Evolutionary conservation across 2,329 filamentous ascomycete genomes (phyloP).

Genomic region (Talaromyces islandicus): DNA sequence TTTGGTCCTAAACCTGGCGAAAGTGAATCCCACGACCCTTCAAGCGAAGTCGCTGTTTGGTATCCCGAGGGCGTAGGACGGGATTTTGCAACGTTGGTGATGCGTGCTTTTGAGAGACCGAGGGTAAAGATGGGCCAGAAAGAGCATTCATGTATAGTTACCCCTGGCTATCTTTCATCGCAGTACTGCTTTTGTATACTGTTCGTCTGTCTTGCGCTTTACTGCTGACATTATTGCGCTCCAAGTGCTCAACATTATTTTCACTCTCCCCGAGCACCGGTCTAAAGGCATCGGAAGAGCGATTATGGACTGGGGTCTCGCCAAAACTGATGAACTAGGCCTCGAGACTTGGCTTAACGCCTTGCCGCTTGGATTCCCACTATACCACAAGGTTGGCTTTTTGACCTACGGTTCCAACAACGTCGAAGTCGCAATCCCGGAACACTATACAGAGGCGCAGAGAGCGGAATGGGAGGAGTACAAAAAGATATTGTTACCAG

Average conservation of each 20-base stretch:
- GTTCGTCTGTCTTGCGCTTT: not conserved
- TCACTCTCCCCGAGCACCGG: conserved; percentile 3
- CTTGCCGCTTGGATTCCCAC: not conserved
- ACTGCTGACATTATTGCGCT: not conserved
- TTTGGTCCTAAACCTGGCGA: conserved; percentile 2
- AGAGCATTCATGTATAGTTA: conserved; percentile 3
- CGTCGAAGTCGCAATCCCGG: not conserved
- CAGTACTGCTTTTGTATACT: not conserved
- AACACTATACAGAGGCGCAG: not conserved
- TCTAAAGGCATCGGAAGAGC: conserved; percentile 1
- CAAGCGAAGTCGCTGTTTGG: conserved; percentile 3
- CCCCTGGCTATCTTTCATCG: not conserved
- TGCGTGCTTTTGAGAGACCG: conserved; percentile 4
- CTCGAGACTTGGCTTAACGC: conserved; percentile 5
- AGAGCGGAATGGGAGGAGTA: conserved; percentile 6
- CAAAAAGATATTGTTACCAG: not conserved
- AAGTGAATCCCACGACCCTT: not conserved
- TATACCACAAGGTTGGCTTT: conserved; percentile 5
- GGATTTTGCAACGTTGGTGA: conserved; percentile 1
- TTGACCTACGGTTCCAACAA: conserved; percentile 6
- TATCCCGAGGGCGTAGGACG: conserved; percentile 5
- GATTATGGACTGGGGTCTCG: conserved; percentile 4
- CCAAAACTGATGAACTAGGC: conserved; percentile 2
- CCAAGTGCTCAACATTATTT: conserved; percentile 7
- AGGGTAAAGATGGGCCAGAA: conserved; percentile 1